Evolutionary conservation across 768 basidiomycete species (phyloP).

Genomic region (Suillus paluster): DNA sequence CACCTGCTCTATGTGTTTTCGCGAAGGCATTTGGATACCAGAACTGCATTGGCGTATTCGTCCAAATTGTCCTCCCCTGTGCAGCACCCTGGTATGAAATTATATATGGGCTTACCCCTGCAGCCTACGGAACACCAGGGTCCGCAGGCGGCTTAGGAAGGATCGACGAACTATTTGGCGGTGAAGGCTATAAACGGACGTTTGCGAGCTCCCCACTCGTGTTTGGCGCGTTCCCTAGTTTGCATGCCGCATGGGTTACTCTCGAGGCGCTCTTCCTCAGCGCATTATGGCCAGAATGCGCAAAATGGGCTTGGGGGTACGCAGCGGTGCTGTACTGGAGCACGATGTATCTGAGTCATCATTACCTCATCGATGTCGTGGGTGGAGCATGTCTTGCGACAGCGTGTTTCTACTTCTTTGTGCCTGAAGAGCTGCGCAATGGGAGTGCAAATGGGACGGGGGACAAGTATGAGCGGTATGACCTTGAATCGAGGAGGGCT

Average conservation of each 20-base stretch:
- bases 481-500: constrained; percentile 58
- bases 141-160: constrained; percentile 92
- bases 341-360: constrained; percentile 98
- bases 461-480: constrained; percentile 79
- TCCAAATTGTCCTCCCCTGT: constrained; percentile 89
- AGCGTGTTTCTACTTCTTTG: constrained; percentile 83
- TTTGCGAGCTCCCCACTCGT: constrained; percentile 92
- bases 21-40: constrained; percentile 90
- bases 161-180: constrained; percentile 87
- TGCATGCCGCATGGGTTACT: constrained; percentile 90
- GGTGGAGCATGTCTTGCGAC: constrained; percentile 91
- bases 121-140: constrained; percentile 89
- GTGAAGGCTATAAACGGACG: constrained; percentile 71
- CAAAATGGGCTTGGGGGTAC: constrained; percentile 79
- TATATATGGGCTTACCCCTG: constrained; percentile 94
- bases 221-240: constrained; percentile 95
- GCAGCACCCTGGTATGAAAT: constrained; percentile 98
- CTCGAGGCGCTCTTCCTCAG: constrained; percentile 92
- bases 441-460: constrained; percentile 43
- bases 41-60: constrained; percentile 86
- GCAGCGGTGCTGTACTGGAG: constrained; percentile 92
- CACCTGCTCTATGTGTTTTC: constrained; percentile 83
- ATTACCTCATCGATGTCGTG: constrained; percentile 98
- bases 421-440: constrained; percentile 79
- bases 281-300: constrained; percentile 88